Base-by-base conservation (phyloP, 805 yeast genomes). In the Suhomyces sp. region DNA sequence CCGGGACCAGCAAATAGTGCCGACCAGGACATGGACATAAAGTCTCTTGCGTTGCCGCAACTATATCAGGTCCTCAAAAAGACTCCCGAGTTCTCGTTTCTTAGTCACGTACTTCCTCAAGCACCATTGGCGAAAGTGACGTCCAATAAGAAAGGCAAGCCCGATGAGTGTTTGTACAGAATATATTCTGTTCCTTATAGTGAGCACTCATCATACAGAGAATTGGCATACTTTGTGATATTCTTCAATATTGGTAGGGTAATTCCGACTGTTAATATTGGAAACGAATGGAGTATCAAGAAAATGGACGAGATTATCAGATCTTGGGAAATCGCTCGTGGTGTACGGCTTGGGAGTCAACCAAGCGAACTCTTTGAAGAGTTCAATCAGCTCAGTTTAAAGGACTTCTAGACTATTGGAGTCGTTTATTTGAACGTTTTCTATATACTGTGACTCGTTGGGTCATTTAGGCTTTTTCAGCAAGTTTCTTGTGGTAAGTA, bases 181-280 rank as follows among this genome's bases (percentile, higher is more conserved):
- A 73, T 83, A 0, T 85, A 86, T 59, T 68, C 79, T 9, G 81
- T 92, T 1, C 98, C 99, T 0, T 94, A 94, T 63, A 87, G 96
- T 62, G 99, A 94, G 64, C 99, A 94, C 70, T 90, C 97, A 9
- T 89, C 96, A 53, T 93, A 85, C 61, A 73, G 87, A 38, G 99
- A 94, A 62, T 74, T 94, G 38, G 77, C 86, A 10, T 77, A 79
- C 51, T 89, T 93, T 63, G 80, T 86, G 22, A 71, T 79, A 2
- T 69, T 78, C 22, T 59, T 90, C 41, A 67, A 78, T 6, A 79
- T 83, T 57, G 69, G 69, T 0, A 62, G 75, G 41, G 79, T 90
- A 12, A 82, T 91, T 7, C 94, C 97, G 0, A 94, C 99, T 0
- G 99, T 93, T 4, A 83, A 82, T 52, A 62, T 70, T 10, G 69